Percentiles rank a stretch among this genome's conserved stretches.
Conservation (phyloP, 768 basidiomycete genomes). For the Boletus tomentosulus region DNA sequence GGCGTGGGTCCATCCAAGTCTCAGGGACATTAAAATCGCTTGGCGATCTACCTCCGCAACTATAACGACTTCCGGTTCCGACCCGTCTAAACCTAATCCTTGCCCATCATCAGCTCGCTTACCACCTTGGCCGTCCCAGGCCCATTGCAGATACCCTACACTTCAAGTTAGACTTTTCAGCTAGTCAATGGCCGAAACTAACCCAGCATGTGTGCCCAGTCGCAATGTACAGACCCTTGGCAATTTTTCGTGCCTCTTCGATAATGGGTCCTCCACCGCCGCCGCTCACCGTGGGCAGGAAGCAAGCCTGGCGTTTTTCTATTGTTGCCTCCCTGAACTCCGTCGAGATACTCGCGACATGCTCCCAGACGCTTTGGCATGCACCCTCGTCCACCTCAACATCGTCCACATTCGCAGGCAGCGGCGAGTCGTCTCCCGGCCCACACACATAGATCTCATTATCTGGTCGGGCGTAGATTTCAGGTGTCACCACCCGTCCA, state of each 20-base stretch:
- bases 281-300: slow-evolving; percentile 56
- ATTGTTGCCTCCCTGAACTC: slow-evolving; percentile 52
- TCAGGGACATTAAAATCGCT: background rate
- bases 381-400: slow-evolving; percentile 55
- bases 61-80: slow-evolving; percentile 9
- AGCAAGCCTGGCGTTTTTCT: slow-evolving; percentile 67
- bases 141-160: slow-evolving; percentile 73
- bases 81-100: slow-evolving; percentile 31
- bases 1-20: too few relatives aligned
- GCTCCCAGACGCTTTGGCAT: slow-evolving; percentile 50
- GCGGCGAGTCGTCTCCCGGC: slow-evolving; percentile 64
- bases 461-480: slow-evolving; percentile 69
- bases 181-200: slow-evolving; percentile 21
- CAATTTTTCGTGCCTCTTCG: slow-evolving; percentile 46
- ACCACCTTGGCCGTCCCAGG: slow-evolving; percentile 79
- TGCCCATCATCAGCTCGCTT: slow-evolving; percentile 67
- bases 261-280: slow-evolving; percentile 63
- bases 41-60: slow-evolving; percentile 19
- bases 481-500: slow-evolving; percentile 43
- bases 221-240: slow-evolving; percentile 64
- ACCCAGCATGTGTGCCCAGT: slow-evolving; percentile 83
- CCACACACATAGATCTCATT: slow-evolving; percentile 78
- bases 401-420: slow-evolving; percentile 71
- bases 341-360: slow-evolving; percentile 59
- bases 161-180: background rate